Conservation (phyloP, 169 alveolate genomes). For the Fabrea salina region DNA sequence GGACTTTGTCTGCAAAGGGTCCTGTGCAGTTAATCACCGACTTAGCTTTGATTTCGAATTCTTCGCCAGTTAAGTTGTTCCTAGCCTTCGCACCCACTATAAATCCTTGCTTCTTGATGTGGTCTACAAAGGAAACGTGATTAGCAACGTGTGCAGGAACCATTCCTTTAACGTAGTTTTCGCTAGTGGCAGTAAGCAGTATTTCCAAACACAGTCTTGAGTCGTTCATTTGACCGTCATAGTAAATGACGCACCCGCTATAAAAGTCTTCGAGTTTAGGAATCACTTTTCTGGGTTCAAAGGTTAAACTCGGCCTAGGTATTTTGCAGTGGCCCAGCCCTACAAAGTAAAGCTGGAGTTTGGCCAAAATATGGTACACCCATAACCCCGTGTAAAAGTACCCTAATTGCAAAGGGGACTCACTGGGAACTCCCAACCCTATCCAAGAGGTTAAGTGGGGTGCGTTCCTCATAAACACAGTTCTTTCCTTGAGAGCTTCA, state of each 20-base stretch:
- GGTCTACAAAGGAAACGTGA: conserved; percentile 75
- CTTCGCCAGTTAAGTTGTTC: conserved; percentile 77
- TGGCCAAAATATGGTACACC: conserved; percentile 85
- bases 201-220: conserved; percentile 81
- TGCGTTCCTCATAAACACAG: conserved; percentile 83
- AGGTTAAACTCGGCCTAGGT: conserved; percentile 8
- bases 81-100: conserved; percentile 79
- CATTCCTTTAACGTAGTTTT: conserved; percentile 80
- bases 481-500: conserved; percentile 92
- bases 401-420: conserved; percentile 79
- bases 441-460: conserved; percentile 86
- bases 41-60: conserved; percentile 79
- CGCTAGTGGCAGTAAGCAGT: conserved; percentile 85
- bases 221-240: conserved; percentile 92
- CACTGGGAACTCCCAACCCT: conserved; percentile 85
- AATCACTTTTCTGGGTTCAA: conserved; percentile 59
- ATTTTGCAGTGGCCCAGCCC: neutral
- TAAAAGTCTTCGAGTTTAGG: conserved; percentile 59
- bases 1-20: conserved; percentile 50
- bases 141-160: conserved; percentile 87
- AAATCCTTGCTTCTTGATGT: conserved; percentile 77
- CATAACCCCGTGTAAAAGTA: conserved; percentile 86
- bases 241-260: conserved; percentile 77
- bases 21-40: conserved; percentile 88
- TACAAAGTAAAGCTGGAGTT: conserved; percentile 25